phyloP scores from a whole-genome alignment of 139 green algal genomes.

The Edaphochlamys debaryana region DNA sequence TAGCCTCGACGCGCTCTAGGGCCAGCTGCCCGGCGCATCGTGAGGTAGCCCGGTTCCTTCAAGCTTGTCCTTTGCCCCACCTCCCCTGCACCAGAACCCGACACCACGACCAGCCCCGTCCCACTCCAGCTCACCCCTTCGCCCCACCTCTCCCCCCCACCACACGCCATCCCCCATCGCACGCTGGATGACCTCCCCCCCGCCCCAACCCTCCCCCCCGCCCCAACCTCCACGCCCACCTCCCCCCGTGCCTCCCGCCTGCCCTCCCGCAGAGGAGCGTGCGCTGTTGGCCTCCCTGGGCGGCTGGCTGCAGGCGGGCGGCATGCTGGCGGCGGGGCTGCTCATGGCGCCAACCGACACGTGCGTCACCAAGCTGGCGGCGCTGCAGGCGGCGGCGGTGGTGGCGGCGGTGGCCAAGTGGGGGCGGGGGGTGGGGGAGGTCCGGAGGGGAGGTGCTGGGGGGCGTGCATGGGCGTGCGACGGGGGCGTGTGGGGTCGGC shows the following conservation, averaged over 20 bases:
- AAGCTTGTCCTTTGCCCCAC: too few species aligned
- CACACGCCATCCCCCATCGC: background rate
- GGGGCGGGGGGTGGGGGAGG: too few species aligned
- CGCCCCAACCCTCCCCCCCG: too few species aligned
- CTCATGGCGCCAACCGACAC: constrained; percentile 4
- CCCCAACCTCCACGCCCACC: background rate
- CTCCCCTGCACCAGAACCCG: background rate
- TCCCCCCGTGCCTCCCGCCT: background rate
- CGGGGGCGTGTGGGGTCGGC: too few species aligned
- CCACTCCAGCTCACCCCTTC: background rate
- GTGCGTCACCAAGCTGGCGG: constrained; percentile 12
- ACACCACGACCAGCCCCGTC: background rate
- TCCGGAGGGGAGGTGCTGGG: background rate
- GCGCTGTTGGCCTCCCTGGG: background rate
- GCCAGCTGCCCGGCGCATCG: too few species aligned
- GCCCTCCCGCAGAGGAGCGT: background rate
- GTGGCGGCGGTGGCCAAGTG: background rate
- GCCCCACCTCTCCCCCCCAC: too few species aligned
- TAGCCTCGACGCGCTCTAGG: too few species aligned
- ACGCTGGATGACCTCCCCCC: too few species aligned
- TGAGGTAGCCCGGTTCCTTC: too few species aligned
- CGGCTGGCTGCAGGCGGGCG: background rate
- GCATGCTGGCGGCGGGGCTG: constrained; percentile 10
- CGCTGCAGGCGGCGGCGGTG: constrained; percentile 13
- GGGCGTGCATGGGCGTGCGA: too few species aligned